These are phyloP conservation scores for Aspergillus campestris DNA, from an alignment of 495 filamentous ascomycete genomes.

Conservation along the genomic window DNA sequence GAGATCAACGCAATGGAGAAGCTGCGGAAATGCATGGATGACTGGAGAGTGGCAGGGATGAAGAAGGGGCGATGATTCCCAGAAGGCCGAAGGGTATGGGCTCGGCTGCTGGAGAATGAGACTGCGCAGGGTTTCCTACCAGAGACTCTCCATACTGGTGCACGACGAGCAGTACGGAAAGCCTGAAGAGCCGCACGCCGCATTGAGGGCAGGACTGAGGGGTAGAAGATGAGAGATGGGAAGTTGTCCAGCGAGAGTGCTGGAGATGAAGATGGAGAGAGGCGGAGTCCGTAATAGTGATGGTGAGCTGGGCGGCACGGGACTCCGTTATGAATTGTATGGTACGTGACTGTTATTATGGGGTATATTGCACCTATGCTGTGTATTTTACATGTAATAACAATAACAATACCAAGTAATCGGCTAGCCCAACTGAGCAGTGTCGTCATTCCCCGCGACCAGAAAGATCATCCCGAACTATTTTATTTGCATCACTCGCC, in stretches of 20 bases:
- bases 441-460: constrained; percentile 38
- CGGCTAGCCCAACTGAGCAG: constrained; percentile 9
- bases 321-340: too few relatives aligned
- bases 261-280: not conserved
- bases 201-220: constrained; percentile 36
- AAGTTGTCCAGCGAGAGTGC: not conserved
- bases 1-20: constrained; percentile 55
- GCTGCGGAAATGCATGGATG: constrained; percentile 58
- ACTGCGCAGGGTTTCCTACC: constrained; percentile 36
- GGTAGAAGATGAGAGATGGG: not conserved
- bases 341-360: too few relatives aligned
- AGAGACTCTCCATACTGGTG: constrained; percentile 44
- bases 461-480: not conserved
- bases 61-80: constrained; percentile 26
- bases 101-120: constrained; percentile 38
- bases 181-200: constrained; percentile 56
- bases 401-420: too few relatives aligned
- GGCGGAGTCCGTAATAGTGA: not conserved
- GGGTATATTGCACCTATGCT: too few relatives aligned
- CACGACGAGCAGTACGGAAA: constrained; percentile 53
- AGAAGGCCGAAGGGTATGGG: constrained; percentile 35
- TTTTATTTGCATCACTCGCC: not conserved
- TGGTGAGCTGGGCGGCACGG: too few relatives aligned
- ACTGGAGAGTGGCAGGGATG: constrained; percentile 30
- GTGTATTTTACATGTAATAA: too few relatives aligned